Conservation (phyloP, 306 rosid genomes). For the Astragalus glycyphyllos region DNA sequence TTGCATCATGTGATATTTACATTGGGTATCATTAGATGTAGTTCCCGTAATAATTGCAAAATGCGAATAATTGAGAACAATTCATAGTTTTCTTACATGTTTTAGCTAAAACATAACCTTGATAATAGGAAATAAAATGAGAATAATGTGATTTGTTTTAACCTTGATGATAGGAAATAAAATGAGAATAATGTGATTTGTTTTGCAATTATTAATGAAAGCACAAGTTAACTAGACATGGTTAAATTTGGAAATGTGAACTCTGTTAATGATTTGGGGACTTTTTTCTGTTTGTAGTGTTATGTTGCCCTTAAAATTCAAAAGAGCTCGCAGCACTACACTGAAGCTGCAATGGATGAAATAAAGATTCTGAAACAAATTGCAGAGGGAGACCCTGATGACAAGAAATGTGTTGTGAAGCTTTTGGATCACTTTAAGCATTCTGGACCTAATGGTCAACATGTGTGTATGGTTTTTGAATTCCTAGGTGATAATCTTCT, state of each 20-base stretch:
- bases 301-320: slow-evolving; percentile 35
- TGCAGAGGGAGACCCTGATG: slow-evolving; percentile 24
- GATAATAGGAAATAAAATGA: not conserved
- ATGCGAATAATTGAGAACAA: no score
- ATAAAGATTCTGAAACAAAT: slow-evolving; percentile 33
- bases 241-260: not conserved
- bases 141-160: not conserved
- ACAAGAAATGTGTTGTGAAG: slow-evolving; percentile 27
- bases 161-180: not conserved
- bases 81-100: no score
- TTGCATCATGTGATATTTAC: not conserved
- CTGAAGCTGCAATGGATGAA: slow-evolving; percentile 34
- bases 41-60: not conserved
- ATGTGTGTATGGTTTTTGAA: slow-evolving; percentile 37
- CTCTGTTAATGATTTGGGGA: not conserved
- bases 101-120: not conserved
- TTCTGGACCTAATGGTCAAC: slow-evolving; percentile 29
- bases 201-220: not conserved
- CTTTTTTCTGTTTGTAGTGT: slow-evolving; percentile 8
- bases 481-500: slow-evolving; percentile 27
- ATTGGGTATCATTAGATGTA: not conserved
- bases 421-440: slow-evolving; percentile 31
- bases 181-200: not conserved
- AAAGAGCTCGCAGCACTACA: slow-evolving; percentile 19
- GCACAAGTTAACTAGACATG: not conserved